Base-by-base conservation (phyloP, 106 monocot genomes). In the Dioscorea zingiberensis region DNA sequence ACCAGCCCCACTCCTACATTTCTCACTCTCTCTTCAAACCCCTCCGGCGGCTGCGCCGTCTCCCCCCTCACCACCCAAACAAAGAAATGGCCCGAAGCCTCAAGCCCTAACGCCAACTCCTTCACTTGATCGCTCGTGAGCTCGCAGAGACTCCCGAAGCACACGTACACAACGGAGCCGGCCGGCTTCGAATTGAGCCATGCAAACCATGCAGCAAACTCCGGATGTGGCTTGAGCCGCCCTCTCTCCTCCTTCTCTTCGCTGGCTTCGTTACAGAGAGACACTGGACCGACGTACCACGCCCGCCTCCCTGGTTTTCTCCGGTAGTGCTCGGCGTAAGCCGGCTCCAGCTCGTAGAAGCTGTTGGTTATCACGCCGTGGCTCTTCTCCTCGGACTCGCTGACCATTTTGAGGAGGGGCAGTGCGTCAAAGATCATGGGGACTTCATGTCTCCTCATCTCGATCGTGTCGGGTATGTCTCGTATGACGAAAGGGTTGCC, bases 121-220 rank as follows among this genome's bases (percentile, higher is more conserved):
- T 16, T n/a, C 56, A 46, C 13, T 21, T 69, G 69, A 8, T 15
- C 44, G 8, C 15, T 24, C 23, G 23, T 22, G 7, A 58, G 19
- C 69, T 17, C 17, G 0, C 32, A 54, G 3, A 67, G 11, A 38
- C 53, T 29, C 7, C 67, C 54, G 18, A 67, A 67, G 19, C 67
- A 54, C 25, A 67, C 47, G 67, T 67, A 67, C 54, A 67, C 25
- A 14, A 67, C 67, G 6, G 67, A 67, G 17, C 54, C 19, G 26
- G 26, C 55, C 10, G 28, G 27, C 69, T 69, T 69, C 28, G 18
- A 21, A 8, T 69, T 57, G 12, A 69, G 58, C 69, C 69, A 69
- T 2, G n/a, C 18, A 13, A 67, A 18, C 46, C 25, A 67, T 5
- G 13, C n/a, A 18, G n/a, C 54, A 2, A 21, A 12, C 56, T 56